Base-by-base conservation (phyloP, 2,329 filamentous ascomycete genomes). In the Chaetomiaceae sp. region DNA sequence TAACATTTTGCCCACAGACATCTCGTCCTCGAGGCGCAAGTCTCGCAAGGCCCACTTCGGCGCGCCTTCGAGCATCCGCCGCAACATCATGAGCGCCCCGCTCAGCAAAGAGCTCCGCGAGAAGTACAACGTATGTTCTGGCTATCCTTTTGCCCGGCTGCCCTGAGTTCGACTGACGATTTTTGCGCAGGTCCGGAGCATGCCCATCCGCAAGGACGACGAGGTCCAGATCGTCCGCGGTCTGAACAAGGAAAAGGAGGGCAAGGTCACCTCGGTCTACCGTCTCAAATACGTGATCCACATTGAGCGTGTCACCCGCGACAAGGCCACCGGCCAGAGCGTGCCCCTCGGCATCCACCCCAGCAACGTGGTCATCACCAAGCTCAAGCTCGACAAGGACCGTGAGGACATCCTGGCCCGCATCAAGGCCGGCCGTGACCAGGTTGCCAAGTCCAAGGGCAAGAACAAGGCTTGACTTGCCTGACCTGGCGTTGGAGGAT, bases 361-460 rank as follows among this genome's bases (percentile, higher is more conserved):
- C 70, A 95, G 88, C 78, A 97, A 97, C 78, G 90, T 96, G 66
- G 86, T 96, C 80, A 88, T 99, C 81, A 96, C 87, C 80, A 96
- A 96, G 85, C 84, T 97, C 75, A 96, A 97, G 88, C 82, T 96
- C 70, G 89, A 94, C 83, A 92, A 94, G 86, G 89, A 95, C 78
- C 87, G 89, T 66, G 89, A 94, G 82, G 79, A 78, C 73, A 94
- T 94, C 71, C 81, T 95, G 67, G 88, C 89, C 78, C 85, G 89
- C 77, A 90, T 88, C 79, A 85, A 86, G 77, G 75, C 78, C 65
- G 89, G 89, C 70, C 86, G 88, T 62, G 89, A 92, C 78, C 80
- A 84, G 71, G 78, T 78, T 73, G 77, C 77, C 73, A 90, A 90
- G 80, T 76, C 74, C 78, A 86, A 86, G 77, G 75, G 78, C 73